Evolutionary conservation across 1,284 basidiomycete genomes (phyloP).

Genomic region (Austroboletus rostrupii): DNA sequence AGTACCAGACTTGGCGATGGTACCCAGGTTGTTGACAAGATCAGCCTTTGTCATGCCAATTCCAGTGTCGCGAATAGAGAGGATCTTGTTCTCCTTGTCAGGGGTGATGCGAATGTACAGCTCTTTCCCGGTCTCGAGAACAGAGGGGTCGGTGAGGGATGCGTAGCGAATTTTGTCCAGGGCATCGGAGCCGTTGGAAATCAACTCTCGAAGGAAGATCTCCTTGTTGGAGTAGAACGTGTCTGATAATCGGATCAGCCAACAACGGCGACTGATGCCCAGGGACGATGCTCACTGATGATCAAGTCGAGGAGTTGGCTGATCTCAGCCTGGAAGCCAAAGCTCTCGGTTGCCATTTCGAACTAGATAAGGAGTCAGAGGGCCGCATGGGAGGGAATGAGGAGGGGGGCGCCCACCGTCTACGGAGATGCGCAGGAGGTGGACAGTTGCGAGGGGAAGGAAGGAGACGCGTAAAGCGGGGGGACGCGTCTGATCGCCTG

Average conservation of each 20-base stretch:
- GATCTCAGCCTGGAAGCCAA: slow-evolving; percentile 97
- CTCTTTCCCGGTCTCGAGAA: slow-evolving; percentile 85
- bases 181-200: slow-evolving; percentile 91
- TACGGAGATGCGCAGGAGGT: slow-evolving; percentile 4
- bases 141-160: slow-evolving; percentile 86
- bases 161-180: slow-evolving; percentile 96
- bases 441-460: slow-evolving; percentile 11
- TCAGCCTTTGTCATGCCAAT: slow-evolving; percentile 99
- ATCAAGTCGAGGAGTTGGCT: slow-evolving; percentile 89
- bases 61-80: slow-evolving; percentile 94
- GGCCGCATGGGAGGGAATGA: not conserved
- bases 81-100: slow-evolving; percentile 93
- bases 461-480: slow-evolving; percentile 6
- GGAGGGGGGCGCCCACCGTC: slow-evolving; percentile 16
- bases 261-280: not conserved
- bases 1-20: slow-evolving; percentile 97
- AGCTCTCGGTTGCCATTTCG: slow-evolving; percentile 75
- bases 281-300: slow-evolving; percentile 60
- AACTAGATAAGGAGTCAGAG: slow-evolving; percentile 17
- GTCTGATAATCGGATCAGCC: slow-evolving; percentile 45
- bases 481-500: slow-evolving; percentile 18
- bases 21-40: slow-evolving; percentile 98
- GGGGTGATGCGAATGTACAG: slow-evolving; percentile 90
- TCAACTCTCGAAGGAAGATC: slow-evolving; percentile 95
- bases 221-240: slow-evolving; percentile 99